Conservation (phyloP, 768 basidiomycete genomes). For the Leccinum sublutescens region DNA sequence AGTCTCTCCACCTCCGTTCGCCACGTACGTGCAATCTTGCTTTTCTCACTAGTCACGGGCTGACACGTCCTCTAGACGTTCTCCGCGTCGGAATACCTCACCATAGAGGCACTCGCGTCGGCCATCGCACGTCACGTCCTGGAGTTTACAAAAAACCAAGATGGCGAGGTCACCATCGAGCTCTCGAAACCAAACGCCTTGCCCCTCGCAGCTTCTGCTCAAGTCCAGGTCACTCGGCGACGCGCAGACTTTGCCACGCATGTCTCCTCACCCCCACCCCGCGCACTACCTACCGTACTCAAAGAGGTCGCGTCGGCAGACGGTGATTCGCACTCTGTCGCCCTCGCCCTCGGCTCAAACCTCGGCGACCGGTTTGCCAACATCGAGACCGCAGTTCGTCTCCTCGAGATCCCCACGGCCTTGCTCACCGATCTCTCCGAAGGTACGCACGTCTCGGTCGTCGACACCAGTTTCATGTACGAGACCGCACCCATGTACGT, state of each 20-base stretch:
- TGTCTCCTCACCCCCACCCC: not conserved
- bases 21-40: not conserved
- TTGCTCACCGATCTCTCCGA: slow-evolving; percentile 23
- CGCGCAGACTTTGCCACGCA: slow-evolving; percentile 34
- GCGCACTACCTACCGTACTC: too few species aligned
- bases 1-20: slow-evolving; percentile 35
- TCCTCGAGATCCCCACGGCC: slow-evolving; percentile 54
- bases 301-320: not conserved
- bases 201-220: slow-evolving; percentile 61
- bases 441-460: slow-evolving; percentile 40
- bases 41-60: not conserved
- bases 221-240: slow-evolving; percentile 56
- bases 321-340: slow-evolving; percentile 38
- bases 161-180: slow-evolving; percentile 46
- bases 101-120: slow-evolving; percentile 70
- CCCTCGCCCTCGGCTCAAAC: slow-evolving; percentile 87
- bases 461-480: slow-evolving; percentile 87
- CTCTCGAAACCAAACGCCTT: slow-evolving; percentile 73
- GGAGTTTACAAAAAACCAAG: slow-evolving; percentile 17
- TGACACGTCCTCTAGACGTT: slow-evolving; percentile 41
- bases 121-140: slow-evolving; percentile 50
- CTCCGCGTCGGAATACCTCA: slow-evolving; percentile 49
- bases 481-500: slow-evolving; percentile 97
- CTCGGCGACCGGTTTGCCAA: slow-evolving; percentile 84
- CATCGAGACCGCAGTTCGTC: slow-evolving; percentile 72